phyloP scores from a whole-genome alignment of 345 rosid species.

The Gossypium turneri region DNA sequence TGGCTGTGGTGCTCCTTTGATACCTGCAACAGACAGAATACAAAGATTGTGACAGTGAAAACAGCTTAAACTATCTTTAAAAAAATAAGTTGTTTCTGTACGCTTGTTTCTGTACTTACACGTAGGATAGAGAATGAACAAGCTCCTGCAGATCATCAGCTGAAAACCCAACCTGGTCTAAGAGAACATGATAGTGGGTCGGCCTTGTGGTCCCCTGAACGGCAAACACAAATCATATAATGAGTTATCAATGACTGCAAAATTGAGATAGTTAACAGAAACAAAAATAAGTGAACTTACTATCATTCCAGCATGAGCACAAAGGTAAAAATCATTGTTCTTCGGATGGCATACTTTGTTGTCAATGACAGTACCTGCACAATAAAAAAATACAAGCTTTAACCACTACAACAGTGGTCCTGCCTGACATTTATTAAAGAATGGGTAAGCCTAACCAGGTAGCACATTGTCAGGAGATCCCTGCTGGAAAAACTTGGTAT shows the following conservation, averaged over 20 bases:
- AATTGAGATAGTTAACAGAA: neutral
- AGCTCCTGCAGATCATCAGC: slow-evolving; percentile 71
- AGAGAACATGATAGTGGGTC: slow-evolving; percentile 64
- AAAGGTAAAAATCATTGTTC: slow-evolving; percentile 38
- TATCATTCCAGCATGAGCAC: slow-evolving; percentile 47
- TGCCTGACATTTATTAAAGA: neutral
- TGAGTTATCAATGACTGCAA: neutral
- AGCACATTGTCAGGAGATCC: slow-evolving; percentile 69
- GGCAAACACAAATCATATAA: neutral
- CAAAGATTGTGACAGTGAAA: neutral
- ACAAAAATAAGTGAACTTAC: slow-evolving; percentile 18
- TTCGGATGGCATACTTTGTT: slow-evolving; percentile 35
- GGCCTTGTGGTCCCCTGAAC: slow-evolving; percentile 70
- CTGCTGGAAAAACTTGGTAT: slow-evolving; percentile 75
- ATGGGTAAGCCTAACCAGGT: slow-evolving; percentile 44
- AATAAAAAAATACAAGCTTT: neutral
- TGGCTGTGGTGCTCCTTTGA: slow-evolving; percentile 1
- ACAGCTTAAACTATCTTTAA: neutral
- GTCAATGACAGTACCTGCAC: slow-evolving; percentile 42
- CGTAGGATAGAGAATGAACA: slow-evolving; percentile 65
- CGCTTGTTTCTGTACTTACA: slow-evolving; percentile 33
- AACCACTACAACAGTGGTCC: neutral
- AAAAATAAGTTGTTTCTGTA: neutral
- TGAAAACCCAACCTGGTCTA: slow-evolving; percentile 59
- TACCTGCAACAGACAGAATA: neutral